Percentiles rank a stretch among this genome's conserved stretches.
Conservation (phyloP, 805 yeast species). For the Candida anglica region DNA sequence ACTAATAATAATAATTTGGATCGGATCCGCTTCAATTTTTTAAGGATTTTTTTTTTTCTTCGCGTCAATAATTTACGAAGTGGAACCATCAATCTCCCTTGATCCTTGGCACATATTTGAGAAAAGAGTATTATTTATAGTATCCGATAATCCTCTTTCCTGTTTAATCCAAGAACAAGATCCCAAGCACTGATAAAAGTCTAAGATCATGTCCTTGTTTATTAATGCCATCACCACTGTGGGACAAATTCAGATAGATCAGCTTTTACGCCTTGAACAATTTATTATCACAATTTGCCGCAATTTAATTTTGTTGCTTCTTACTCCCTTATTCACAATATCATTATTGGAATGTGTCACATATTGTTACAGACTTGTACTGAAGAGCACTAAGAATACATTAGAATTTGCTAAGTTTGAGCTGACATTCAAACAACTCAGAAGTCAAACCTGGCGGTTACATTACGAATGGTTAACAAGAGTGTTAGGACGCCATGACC, state of each 20-base stretch:
- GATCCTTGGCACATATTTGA: no score
- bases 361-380: conserved; percentile 3
- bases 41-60: no score
- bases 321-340: conserved; percentile 4
- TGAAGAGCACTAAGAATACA: neutral
- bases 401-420: neutral
- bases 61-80: no score
- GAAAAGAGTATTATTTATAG: no score
- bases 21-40: no score
- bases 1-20: no score
- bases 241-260: conserved; percentile 3
- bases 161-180: no score
- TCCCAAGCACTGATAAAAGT: no score
- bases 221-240: no score
- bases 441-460: conserved; percentile 1
- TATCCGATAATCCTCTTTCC: no score
- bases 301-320: conserved; percentile 3
- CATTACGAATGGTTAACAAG: conserved; percentile 1
- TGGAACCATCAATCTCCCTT: no score
- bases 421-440: conserved; percentile 1
- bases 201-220: no score
- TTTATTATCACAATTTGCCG: conserved; percentile 2
- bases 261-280: conserved; percentile 2
- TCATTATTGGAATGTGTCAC: conserved; percentile 3
- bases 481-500: neutral